Percentiles rank a stretch among this genome's conserved stretches.
These are phyloP conservation scores for Elongisporangium undulatum DNA, from an alignment of 352 stramenopile genomes.

Conservation along the genomic window DNA sequence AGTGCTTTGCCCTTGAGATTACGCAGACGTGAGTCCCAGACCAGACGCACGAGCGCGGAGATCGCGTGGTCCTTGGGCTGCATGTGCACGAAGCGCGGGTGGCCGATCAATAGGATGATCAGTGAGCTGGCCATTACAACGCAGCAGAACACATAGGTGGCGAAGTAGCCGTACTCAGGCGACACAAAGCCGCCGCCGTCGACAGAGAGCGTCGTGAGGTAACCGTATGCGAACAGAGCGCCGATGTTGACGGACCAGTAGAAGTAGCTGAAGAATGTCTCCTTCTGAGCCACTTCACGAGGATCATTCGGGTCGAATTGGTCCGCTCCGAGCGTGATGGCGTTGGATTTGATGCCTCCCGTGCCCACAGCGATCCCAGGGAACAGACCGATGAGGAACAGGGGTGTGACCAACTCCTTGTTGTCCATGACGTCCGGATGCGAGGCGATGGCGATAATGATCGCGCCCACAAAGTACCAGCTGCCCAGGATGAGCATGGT, in stretches of 20 bases:
- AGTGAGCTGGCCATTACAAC: conserved; percentile 29
- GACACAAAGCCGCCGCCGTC: conserved; percentile 55
- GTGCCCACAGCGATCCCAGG: conserved; percentile 28
- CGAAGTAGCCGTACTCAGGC: conserved; percentile 68
- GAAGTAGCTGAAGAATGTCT: conserved; percentile 80
- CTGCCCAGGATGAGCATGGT: conserved; percentile 52
- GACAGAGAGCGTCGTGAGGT: conserved; percentile 66
- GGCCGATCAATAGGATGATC: conserved; percentile 22
- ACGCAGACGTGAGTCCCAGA: conserved; percentile 15
- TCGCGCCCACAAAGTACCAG: conserved; percentile 52
- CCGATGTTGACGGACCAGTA: conserved; percentile 81
- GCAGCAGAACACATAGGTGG: conserved; percentile 44
- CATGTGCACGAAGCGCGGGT: conserved; percentile 38
- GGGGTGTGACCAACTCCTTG: conserved; percentile 9
- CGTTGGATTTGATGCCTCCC: conserved; percentile 48
- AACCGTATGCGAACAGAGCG: conserved; percentile 60
- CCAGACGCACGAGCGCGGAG: conserved; percentile 33
- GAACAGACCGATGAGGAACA: conserved; percentile 41
- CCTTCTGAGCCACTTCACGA: conserved; percentile 34
- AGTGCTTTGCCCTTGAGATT: conserved; percentile 21
- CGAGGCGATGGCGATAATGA: conserved; percentile 39
- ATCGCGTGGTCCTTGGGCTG: conserved; percentile 31
- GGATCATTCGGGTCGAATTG: conserved; percentile 42
- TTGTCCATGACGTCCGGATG: conserved; percentile 29
- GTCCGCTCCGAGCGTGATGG: conserved; percentile 50